phyloP scores from a whole-genome alignment of 108 stramenopile species.

The Discostella stelligeroides region DNA sequence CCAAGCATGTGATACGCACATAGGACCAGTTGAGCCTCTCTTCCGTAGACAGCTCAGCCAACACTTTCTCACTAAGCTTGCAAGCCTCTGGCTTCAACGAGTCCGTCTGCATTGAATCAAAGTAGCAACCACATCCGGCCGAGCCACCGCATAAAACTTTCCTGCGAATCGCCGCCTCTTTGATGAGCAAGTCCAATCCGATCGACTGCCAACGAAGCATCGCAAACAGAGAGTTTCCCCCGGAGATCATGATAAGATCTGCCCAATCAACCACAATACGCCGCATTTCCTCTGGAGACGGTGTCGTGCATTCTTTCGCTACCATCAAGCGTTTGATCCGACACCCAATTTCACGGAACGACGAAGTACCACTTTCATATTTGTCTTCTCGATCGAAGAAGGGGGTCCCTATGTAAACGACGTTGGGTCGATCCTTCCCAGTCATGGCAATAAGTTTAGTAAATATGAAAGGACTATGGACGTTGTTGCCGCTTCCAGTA shows the following conservation, averaged over 20 bases:
- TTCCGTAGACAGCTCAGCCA: slow-evolving; percentile 22
- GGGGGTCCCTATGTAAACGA: slow-evolving; percentile 38
- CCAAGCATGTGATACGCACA: too few species aligned
- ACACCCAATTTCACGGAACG: slow-evolving; percentile 37
- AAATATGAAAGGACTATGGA: slow-evolving; percentile 17
- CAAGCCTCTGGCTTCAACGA: slow-evolving; percentile 32
- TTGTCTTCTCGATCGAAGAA: slow-evolving; percentile 38
- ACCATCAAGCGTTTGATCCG: slow-evolving; percentile 29
- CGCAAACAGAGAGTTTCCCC: slow-evolving; percentile 39
- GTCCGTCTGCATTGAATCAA: slow-evolving; percentile 31
- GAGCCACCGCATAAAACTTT: slow-evolving; percentile 33
- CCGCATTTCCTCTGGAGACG: slow-evolving; percentile 26
- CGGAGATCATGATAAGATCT: slow-evolving; percentile 27
- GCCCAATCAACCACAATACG: slow-evolving; percentile 42
- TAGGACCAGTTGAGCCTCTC: slow-evolving; percentile 29
- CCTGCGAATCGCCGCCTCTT: slow-evolving; percentile 31
- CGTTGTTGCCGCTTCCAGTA: slow-evolving; percentile 13
- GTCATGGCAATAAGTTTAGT: slow-evolving; percentile 34
- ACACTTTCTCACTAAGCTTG: slow-evolving; percentile 26
- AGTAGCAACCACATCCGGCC: slow-evolving; percentile 43
- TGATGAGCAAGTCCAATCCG: slow-evolving; percentile 38
- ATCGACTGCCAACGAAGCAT: slow-evolving; percentile 37
- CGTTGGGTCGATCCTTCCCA: slow-evolving; percentile 28
- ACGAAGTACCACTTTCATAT: slow-evolving; percentile 9
- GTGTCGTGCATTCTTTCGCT: slow-evolving; percentile 17